Conservation (phyloP, 306 rosid genomes). For the Acmispon strigosus region DNA sequence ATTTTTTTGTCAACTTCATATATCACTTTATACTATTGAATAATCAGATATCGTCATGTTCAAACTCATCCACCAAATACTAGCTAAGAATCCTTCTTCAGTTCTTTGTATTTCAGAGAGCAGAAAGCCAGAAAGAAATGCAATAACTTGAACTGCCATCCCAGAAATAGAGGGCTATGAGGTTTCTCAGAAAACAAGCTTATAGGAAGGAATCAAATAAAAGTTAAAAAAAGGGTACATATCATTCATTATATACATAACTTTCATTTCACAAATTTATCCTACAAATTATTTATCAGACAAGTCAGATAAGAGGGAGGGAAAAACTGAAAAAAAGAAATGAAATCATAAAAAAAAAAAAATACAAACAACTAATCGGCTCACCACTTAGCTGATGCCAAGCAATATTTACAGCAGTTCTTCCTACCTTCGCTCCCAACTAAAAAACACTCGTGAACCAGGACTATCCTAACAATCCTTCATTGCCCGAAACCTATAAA, state of each 20-base stretch:
- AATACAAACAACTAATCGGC: slow-evolving; percentile 56
- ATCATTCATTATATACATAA: slow-evolving; percentile 41
- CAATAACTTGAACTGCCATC: neutral
- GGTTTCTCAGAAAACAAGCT: neutral
- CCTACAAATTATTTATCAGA: slow-evolving; percentile 80
- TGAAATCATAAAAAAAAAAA: slow-evolving; percentile 27
- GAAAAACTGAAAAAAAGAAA: slow-evolving; percentile 2
- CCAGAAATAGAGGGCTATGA: neutral
- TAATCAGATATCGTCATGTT: no score
- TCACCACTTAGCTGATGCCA: slow-evolving; percentile 37
- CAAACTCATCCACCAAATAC: no score
- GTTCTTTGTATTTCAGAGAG: neutral
- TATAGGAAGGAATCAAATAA: neutral
- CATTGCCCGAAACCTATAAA: slow-evolving; percentile 40
- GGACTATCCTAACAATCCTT: slow-evolving; percentile 36
- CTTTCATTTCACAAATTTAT: slow-evolving; percentile 34
- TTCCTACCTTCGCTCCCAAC: slow-evolving; percentile 38
- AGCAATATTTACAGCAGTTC: slow-evolving; percentile 53
- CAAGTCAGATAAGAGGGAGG: slow-evolving; percentile 33
- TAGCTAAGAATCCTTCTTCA: neutral
- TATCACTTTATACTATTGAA: no score
- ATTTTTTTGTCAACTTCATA: no score
- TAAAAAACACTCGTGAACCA: slow-evolving; percentile 37
- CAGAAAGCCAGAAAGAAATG: neutral
- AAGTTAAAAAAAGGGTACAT: neutral